Evolutionary conservation across 139 green algal genomes (phyloP).

Genomic region (Zygnema circumcarinatum): DNA sequence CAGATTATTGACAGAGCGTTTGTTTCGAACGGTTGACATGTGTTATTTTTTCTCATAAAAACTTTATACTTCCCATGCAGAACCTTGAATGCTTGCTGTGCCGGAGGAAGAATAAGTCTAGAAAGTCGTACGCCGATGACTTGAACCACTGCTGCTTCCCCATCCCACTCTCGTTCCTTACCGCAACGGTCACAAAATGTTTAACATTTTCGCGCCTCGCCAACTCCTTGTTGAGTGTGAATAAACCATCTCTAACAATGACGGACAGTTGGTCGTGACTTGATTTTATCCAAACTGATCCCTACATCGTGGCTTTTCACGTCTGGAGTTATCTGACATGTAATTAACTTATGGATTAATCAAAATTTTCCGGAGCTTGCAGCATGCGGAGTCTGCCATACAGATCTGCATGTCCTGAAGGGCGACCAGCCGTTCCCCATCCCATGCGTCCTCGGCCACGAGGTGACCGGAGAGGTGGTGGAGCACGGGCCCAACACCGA

Average conservation of each 20-base stretch:
- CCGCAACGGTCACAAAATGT: too few relatives aligned
- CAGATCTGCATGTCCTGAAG: slow-evolving; percentile 54
- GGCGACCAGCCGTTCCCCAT: slow-evolving; percentile 30
- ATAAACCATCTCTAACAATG: not conserved
- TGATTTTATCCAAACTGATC: not conserved
- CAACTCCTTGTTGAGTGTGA: not conserved
- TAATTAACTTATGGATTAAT: not conserved
- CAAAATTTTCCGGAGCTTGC: not conserved
- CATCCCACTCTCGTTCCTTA: too few relatives aligned
- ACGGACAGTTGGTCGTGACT: not conserved
- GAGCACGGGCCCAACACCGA: slow-evolving; percentile 47
- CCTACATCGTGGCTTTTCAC: not conserved
- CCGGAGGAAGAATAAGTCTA: too few relatives aligned
- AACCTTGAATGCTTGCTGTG: too few relatives aligned
- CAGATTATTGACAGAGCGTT: not conserved
- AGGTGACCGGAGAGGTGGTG: slow-evolving; percentile 49
- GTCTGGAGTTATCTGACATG: not conserved
- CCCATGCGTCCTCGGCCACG: slow-evolving; percentile 47
- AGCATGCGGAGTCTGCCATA: slow-evolving; percentile 56
- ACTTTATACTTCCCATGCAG: not conserved
- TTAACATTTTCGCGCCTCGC: not conserved
- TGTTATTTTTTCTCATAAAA: not conserved
- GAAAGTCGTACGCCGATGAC: too few relatives aligned
- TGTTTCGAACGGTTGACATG: not conserved
- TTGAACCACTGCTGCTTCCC: too few relatives aligned